Conservation (phyloP, 257 asterid genomes). For the Solanum sejunctum region DNA sequence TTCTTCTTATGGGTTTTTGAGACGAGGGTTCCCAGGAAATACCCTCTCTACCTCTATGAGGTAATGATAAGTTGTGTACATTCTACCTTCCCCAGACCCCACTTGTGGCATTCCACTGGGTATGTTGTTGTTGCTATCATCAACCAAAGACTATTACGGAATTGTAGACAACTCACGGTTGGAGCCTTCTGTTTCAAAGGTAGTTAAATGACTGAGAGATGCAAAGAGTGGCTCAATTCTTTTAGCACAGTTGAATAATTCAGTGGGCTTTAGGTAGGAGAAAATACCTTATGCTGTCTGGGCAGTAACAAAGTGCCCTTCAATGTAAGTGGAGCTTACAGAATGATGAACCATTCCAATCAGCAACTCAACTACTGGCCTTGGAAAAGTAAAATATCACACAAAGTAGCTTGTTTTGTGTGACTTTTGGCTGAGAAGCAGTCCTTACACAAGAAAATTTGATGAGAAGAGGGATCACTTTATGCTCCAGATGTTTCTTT, state of each 20-base stretch:
- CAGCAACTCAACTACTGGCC: not conserved
- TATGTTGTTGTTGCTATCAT: not conserved
- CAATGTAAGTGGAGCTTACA: not conserved
- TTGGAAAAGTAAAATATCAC: not conserved
- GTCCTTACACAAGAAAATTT: not conserved
- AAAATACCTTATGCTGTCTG: not conserved
- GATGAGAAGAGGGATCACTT: not conserved
- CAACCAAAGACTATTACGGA: not conserved
- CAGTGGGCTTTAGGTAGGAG: not conserved
- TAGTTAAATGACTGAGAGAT: not conserved
- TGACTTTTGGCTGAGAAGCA: not conserved
- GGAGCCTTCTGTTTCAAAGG: not conserved
- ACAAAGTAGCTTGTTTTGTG: not conserved
- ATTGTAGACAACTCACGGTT: not conserved
- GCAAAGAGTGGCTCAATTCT: not conserved
- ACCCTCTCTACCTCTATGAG: too few species aligned
- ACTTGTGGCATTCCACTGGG: too few species aligned
- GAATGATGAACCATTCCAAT: not conserved
- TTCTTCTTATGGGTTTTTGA: too few species aligned
- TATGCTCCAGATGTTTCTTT: not conserved
- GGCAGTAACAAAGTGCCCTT: not conserved
- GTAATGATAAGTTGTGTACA: too few species aligned
- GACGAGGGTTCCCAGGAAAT: too few species aligned
- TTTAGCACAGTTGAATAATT: not conserved
- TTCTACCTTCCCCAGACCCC: too few species aligned